Conservation (phyloP, 2,329 filamentous ascomycete species). For the Aspergillus calidoustus region DNA sequence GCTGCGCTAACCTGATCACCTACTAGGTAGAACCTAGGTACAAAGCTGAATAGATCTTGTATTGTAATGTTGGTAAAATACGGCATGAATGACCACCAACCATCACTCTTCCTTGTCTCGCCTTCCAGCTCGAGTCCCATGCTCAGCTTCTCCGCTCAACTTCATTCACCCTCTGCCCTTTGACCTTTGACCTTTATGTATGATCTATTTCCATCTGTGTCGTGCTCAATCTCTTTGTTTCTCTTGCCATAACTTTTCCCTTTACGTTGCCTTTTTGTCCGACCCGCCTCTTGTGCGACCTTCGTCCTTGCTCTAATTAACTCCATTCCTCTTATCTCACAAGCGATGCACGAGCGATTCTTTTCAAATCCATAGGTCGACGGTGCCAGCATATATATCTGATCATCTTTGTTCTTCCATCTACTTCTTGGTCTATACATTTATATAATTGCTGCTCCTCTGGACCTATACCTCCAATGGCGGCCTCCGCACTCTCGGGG, state of each 20-base stretch:
- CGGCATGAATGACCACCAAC: neutral
- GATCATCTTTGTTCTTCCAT: slow-evolving; percentile 4
- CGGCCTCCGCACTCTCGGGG: slow-evolving; percentile 37
- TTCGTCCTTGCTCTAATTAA: slow-evolving; percentile 14
- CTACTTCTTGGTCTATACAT: neutral
- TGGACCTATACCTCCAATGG: slow-evolving; percentile 28
- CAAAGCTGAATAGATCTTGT: neutral
- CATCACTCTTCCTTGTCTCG: neutral
- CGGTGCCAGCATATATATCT: slow-evolving; percentile 4
- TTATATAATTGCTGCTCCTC: slow-evolving; percentile 13
- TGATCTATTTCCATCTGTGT: slow-evolving; percentile 7
- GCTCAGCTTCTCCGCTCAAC: neutral
- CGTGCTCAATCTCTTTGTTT: slow-evolving; percentile 19
- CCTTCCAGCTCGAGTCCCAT: neutral
- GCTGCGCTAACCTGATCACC: too few species aligned
- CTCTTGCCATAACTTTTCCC: slow-evolving; percentile 13
- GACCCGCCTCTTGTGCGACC: slow-evolving; percentile 24
- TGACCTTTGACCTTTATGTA: neutral
- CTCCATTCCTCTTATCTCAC: slow-evolving; percentile 6
- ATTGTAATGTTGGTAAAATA: slow-evolving; percentile 9
- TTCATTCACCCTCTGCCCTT: neutral
- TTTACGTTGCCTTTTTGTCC: slow-evolving; percentile 6
- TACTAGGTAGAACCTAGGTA: too few species aligned
- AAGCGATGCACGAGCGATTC: slow-evolving; percentile 20
- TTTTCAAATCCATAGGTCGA: slow-evolving; percentile 7